Percentiles rank a stretch among this genome's conserved stretches.
Evolutionary conservation across 1,284 basidiomycete species (phyloP).

Genomic region (Naganishia liquefaciens): DNA sequence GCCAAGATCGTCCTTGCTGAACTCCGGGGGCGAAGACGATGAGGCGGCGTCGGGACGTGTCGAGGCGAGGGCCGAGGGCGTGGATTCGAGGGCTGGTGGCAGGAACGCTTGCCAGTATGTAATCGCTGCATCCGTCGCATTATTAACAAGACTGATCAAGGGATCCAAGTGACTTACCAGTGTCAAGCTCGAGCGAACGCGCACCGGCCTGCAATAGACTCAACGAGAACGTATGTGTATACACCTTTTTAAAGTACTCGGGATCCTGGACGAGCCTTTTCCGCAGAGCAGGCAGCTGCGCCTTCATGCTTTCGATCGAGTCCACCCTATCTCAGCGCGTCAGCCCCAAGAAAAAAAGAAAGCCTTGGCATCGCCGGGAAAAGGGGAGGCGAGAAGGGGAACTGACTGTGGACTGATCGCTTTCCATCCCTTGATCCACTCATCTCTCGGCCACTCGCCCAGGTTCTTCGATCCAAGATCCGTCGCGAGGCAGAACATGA

Average conservation of each 20-base stretch:
- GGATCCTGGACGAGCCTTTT: constrained; percentile 67
- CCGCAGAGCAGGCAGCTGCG: constrained; percentile 62
- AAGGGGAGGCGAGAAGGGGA: too few species aligned
- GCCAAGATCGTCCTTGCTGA: constrained; percentile 67
- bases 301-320: constrained; percentile 67
- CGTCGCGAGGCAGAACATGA: constrained; percentile 53
- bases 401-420: constrained; percentile 48
- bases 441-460: constrained; percentile 72
- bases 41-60: constrained; percentile 39
- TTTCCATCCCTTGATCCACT: constrained; percentile 82
- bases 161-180: constrained; percentile 53
- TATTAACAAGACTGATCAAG: neutral
- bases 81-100: constrained; percentile 71
- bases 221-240: constrained; percentile 85
- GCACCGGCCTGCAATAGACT: constrained; percentile 68
- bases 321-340: constrained; percentile 63
- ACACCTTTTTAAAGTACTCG: constrained; percentile 80
- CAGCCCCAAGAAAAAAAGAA: neutral
- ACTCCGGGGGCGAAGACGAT: constrained; percentile 58
- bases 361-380: too few species aligned
- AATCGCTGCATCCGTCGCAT: constrained; percentile 63
- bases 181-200: constrained; percentile 54
- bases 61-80: constrained; percentile 63
- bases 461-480: constrained; percentile 56
- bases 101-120: constrained; percentile 85